A percentile compares a stretch with the other conserved stretches of the same genome.
Conservation (phyloP, 768 basidiomycete genomes). For the Leccinum longicurvipes region DNA sequence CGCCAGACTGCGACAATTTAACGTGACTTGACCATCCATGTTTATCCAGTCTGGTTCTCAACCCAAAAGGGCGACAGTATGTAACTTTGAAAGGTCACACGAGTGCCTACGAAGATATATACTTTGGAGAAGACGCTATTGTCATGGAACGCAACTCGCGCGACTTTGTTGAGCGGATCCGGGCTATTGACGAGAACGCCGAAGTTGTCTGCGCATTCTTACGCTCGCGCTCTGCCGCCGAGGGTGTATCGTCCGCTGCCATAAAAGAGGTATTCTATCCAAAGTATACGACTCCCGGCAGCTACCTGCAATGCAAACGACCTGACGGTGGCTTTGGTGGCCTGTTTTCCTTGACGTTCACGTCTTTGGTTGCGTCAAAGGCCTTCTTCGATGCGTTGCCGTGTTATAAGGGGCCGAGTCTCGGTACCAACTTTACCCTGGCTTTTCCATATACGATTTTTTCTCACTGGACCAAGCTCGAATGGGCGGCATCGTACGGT, state of each 20-base stretch:
- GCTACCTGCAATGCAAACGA: too few species aligned
- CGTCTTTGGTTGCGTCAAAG: slow-evolving; percentile 60
- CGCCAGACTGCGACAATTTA: slow-evolving; percentile 19
- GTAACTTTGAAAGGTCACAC: slow-evolving; percentile 58
- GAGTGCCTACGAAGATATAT: slow-evolving; percentile 73
- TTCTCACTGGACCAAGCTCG: slow-evolving; percentile 85
- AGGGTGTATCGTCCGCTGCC: slow-evolving; percentile 37
- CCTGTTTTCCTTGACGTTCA: too few species aligned
- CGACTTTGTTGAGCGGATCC: slow-evolving; percentile 76
- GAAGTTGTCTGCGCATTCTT: slow-evolving; percentile 81
- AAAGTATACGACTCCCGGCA: too few species aligned
- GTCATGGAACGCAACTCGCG: slow-evolving; percentile 99
- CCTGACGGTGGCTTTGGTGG: too few species aligned
- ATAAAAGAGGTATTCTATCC: slow-evolving; percentile 91
- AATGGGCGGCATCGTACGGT: slow-evolving; percentile 88
- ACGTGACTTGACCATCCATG: background rate
- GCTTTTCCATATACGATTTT: slow-evolving; percentile 92
- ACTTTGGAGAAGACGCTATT: slow-evolving; percentile 88
- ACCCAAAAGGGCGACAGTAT: slow-evolving; percentile 75
- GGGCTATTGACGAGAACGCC: slow-evolving; percentile 76
- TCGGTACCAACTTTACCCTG: too few species aligned
- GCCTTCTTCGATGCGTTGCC: slow-evolving; percentile 84
- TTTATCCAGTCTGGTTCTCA: slow-evolving; percentile 87
- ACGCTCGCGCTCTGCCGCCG: slow-evolving; percentile 50
- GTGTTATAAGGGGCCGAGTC: slow-evolving; percentile 88